phyloP scores from a whole-genome alignment of 2,329 filamentous ascomycete genomes.

The Colletotrichum tropicale region DNA sequence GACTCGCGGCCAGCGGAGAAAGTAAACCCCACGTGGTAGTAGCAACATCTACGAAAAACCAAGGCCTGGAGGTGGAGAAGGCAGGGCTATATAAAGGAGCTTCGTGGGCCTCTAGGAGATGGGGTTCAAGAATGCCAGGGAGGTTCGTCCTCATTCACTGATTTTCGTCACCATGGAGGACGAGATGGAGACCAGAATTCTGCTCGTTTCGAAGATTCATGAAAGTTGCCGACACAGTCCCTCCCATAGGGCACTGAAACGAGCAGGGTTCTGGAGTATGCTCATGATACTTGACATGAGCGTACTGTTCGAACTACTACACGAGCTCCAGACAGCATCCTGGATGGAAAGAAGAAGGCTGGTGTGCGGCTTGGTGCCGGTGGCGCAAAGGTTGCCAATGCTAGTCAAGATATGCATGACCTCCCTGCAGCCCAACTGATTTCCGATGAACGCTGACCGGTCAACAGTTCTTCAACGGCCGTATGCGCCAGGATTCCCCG shows the following conservation, averaged over 20 bases:
- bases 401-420: background rate
- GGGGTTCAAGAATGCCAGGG: background rate
- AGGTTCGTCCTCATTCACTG: rapidly evolving
- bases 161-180: background rate
- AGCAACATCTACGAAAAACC: background rate
- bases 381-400: background rate
- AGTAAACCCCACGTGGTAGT: background rate
- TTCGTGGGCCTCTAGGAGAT: background rate
- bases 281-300: background rate
- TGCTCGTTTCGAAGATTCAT: background rate
- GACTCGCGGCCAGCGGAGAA: background rate
- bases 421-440: background rate
- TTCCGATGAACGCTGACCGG: background rate
- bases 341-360: background rate
- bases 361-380: background rate
- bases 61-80: background rate
- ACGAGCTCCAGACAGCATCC: background rate
- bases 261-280: background rate
- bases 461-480: background rate
- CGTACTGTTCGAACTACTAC: background rate
- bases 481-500: background rate
- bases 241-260: background rate
- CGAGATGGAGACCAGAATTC: background rate
- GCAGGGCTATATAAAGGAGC: background rate
- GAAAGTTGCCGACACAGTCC: background rate